Evolutionary conservation across 176 grass and related monocot species (phyloP).

Genomic region (Musa itinerans): DNA sequence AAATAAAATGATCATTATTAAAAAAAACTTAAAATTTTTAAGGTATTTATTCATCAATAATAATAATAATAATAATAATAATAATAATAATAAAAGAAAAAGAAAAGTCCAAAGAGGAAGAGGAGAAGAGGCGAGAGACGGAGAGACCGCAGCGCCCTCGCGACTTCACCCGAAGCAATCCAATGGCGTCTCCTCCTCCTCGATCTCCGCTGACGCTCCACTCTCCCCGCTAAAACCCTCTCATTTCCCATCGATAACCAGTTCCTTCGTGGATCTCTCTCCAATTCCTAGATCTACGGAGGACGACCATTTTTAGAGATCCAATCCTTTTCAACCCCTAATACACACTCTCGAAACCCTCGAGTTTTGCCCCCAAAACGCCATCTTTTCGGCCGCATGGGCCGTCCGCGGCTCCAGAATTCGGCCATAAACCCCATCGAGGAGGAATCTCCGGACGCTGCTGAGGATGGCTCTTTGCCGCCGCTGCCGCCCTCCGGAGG

Average conservation of each 20-base stretch:
- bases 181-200: neutral
- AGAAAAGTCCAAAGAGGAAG: neutral
- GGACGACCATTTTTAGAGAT: neutral
- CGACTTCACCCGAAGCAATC: neutral
- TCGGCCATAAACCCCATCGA: constrained; percentile 6
- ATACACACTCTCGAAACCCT: neutral
- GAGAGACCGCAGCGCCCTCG: neutral
- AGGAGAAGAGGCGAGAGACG: neutral
- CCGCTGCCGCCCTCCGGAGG: neutral
- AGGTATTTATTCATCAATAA: no score
- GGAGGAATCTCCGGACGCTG: constrained; percentile 1
- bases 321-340: neutral
- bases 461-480: neutral
- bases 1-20: no score
- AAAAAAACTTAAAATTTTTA: no score
- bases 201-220: neutral
- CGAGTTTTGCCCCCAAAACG: no score
- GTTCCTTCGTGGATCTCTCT: neutral
- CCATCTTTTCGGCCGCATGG: neutral
- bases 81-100: neutral
- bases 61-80: no score
- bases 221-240: neutral
- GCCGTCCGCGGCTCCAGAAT: constrained; percentile 5
- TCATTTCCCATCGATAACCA: neutral
- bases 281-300: neutral